Percentiles rank a stretch among this genome's conserved stretches.
Conservation (phyloP, 108 stramenopile genomes). For the Parietichytrium sp. region DNA sequence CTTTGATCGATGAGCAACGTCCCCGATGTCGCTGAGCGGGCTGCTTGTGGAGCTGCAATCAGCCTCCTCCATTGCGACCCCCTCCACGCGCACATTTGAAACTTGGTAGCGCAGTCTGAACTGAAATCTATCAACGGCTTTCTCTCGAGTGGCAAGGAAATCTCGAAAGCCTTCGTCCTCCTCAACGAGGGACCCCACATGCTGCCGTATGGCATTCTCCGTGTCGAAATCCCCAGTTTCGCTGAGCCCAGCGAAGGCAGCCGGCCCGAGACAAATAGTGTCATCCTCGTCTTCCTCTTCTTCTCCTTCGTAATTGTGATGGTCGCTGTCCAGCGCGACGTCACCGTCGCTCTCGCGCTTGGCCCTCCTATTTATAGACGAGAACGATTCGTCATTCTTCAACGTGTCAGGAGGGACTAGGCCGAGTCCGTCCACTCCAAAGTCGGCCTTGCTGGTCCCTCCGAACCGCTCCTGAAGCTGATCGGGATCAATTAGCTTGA, state of each 20-base stretch:
- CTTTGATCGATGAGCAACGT: not conserved
- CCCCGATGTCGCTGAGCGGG: slow-evolving; percentile 4
- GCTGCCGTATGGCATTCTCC: not conserved
- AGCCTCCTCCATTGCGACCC: not conserved
- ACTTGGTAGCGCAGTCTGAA: not conserved
- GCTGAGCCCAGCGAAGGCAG: not conserved
- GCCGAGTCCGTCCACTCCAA: not conserved
- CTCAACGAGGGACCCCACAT: not conserved
- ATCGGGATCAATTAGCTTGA: not conserved
- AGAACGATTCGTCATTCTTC: not conserved
- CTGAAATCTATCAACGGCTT: not conserved
- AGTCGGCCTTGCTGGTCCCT: slow-evolving; percentile 19
- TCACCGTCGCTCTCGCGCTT: too few species aligned
- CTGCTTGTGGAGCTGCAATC: not conserved
- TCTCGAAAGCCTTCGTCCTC: slow-evolving; percentile 35
- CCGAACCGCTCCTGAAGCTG: slow-evolving; percentile 33
- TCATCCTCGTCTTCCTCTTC: not conserved
- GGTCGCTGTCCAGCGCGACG: not conserved
- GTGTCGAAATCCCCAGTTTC: not conserved
- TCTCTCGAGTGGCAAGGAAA: not conserved
- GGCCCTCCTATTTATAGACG: too few species aligned
- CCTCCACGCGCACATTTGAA: slow-evolving; percentile 2
- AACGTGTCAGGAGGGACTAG: slow-evolving; percentile 12
- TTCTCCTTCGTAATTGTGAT: not conserved
- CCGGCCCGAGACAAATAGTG: not conserved